These are phyloP conservation scores for Citeromyces nyonsensis DNA, from an alignment of 805 yeast species.

Conservation along the genomic window DNA sequence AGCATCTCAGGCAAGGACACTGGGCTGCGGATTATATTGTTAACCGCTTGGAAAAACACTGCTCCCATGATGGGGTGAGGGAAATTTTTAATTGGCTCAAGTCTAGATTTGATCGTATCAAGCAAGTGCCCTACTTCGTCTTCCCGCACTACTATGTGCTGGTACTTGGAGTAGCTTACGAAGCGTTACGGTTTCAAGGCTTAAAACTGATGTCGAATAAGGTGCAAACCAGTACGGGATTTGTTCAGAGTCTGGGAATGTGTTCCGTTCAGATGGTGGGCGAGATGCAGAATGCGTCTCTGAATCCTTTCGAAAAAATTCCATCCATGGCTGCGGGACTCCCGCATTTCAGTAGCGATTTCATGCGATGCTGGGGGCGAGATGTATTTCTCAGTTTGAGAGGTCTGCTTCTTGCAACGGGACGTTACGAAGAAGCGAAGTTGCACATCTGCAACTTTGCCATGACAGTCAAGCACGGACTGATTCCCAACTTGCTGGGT, in stretches of 20 bases:
- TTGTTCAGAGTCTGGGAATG: slow-evolving; percentile 67
- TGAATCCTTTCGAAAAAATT: slow-evolving; percentile 43
- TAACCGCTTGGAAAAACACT: slow-evolving; percentile 42
- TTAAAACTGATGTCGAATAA: slow-evolving; percentile 35
- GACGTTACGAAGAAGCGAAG: slow-evolving; percentile 66
- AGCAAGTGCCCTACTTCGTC: slow-evolving; percentile 59
- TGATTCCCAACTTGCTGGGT: slow-evolving; percentile 85
- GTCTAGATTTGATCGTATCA: slow-evolving; percentile 45
- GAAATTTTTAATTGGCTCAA: slow-evolving; percentile 56
- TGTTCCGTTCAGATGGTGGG: slow-evolving; percentile 85
- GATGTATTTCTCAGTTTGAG: slow-evolving; percentile 83
- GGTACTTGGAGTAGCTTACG: slow-evolving; percentile 71
- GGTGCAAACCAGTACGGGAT: slow-evolving; percentile 47
- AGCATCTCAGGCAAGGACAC: slow-evolving; percentile 64
- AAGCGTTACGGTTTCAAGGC: slow-evolving; percentile 60
- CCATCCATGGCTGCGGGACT: slow-evolving; percentile 91
- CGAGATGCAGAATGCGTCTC: slow-evolving; percentile 52
- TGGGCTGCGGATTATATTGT: slow-evolving; percentile 83
- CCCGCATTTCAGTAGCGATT: slow-evolving; percentile 83
- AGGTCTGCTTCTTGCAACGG: slow-evolving; percentile 69
- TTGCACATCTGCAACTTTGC: slow-evolving; percentile 79
- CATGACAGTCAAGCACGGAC: slow-evolving; percentile 82
- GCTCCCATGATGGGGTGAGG: slow-evolving; percentile 9
- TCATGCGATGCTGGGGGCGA: slow-evolving; percentile 98
- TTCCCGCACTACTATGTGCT: slow-evolving; percentile 81